Conservation (phyloP, 495 filamentous ascomycete genomes). For the Penicillium longicatenatum region DNA sequence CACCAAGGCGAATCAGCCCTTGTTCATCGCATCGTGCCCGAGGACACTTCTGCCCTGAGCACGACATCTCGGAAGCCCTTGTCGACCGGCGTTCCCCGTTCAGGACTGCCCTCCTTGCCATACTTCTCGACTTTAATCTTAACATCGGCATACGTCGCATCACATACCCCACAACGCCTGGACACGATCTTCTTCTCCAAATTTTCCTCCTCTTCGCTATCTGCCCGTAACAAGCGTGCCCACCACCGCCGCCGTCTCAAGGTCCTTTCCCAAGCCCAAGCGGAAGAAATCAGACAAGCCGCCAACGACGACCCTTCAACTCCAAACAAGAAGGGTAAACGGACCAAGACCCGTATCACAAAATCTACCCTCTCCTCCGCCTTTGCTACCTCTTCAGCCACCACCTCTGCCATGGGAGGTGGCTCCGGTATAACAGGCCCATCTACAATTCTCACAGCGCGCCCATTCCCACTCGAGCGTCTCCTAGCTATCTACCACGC, state of each 20-base stretch:
- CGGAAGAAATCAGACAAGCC: conserved; percentile 34
- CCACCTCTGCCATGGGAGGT: conserved; percentile 38
- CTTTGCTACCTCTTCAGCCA: conserved; percentile 44
- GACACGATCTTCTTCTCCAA: conserved; percentile 88
- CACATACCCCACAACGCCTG: conserved; percentile 76
- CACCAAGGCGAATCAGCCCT: conserved; percentile 74
- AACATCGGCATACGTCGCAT: conserved; percentile 87
- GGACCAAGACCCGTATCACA: conserved; percentile 46
- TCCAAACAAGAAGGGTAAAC: conserved; percentile 38
- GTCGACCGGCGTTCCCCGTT: conserved; percentile 34
- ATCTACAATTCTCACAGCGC: conserved; percentile 70
- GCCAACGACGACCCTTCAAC: conserved; percentile 27
- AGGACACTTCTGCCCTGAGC: conserved; percentile 25
- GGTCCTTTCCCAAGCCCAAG: conserved; percentile 46
- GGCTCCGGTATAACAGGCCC: conserved; percentile 56
- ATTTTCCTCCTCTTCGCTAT: conserved; percentile 58
- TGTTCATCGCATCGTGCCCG: conserved; percentile 66
- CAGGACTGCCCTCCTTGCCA: conserved; percentile 57
- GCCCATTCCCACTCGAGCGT: conserved; percentile 84
- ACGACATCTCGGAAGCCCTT: conserved; percentile 26
- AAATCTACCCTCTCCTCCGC: conserved; percentile 50
- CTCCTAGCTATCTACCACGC: conserved; percentile 85
- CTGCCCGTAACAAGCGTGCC: conserved; percentile 49
- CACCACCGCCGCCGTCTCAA: conserved; percentile 59
- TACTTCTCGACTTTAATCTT: conserved; percentile 82